Conservation (phyloP, 2,329 filamentous ascomycete species). For the Dichotomopilus funicola region DNA sequence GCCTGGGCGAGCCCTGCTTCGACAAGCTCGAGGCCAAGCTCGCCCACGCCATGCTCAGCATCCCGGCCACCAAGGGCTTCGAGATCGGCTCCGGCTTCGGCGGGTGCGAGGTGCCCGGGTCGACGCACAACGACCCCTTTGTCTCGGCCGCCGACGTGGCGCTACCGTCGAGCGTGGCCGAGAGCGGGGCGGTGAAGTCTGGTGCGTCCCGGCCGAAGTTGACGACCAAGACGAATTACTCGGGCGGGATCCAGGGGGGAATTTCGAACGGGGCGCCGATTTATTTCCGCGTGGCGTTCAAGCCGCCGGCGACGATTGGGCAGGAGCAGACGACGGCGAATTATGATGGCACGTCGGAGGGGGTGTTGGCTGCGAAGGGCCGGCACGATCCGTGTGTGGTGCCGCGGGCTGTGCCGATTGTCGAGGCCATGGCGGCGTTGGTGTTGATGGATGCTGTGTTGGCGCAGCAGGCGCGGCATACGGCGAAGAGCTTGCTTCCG, state of each 20-base stretch:
- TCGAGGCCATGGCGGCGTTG: constrained; percentile 85
- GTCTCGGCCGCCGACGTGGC: constrained; percentile 45
- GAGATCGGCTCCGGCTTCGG: constrained; percentile 91
- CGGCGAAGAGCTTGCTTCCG: constrained; percentile 40
- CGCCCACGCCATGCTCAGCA: constrained; percentile 89
- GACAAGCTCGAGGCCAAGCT: constrained; percentile 91
- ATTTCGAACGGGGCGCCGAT: constrained; percentile 91
- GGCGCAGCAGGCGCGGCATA: constrained; percentile 63
- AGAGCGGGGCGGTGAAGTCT: constrained; percentile 38
- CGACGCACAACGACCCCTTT: constrained; percentile 88
- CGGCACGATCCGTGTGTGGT: constrained; percentile 92
- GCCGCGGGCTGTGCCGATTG: constrained; percentile 77
- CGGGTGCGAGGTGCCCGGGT: constrained; percentile 79
- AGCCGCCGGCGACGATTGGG: constrained; percentile 88
- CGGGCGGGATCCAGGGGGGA: constrained; percentile 88
- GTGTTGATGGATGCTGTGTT: constrained; percentile 82
- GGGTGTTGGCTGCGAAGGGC: constrained; percentile 82
- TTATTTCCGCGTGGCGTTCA: constrained; percentile 94
- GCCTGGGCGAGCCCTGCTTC: constrained; percentile 89
- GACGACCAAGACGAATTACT: constrained; percentile 89
- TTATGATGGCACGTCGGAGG: constrained; percentile 65
- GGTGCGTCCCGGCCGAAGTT: constrained; percentile 54
- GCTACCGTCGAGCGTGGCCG: constrained; percentile 35
- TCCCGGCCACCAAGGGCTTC: constrained; percentile 92
- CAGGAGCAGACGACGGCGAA: constrained; percentile 78